phyloP scores from a whole-genome alignment of 192 early-diverging fungal genomes.

The Coemansia sp. region DNA sequence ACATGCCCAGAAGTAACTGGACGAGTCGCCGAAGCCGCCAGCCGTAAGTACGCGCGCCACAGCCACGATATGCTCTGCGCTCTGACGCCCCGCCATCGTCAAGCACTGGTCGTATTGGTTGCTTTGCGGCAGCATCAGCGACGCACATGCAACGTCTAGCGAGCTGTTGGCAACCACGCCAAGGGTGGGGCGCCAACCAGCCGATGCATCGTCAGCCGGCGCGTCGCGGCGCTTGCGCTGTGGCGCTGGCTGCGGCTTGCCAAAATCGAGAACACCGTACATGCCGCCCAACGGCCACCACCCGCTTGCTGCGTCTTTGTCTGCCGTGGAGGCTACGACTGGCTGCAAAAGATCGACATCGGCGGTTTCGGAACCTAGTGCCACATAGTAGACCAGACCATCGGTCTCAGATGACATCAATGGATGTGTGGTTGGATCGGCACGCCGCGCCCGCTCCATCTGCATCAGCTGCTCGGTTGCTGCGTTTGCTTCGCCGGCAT shows the following conservation, averaged over 20 bases:
- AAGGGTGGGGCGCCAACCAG: not conserved
- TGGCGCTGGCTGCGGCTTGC: not conserved
- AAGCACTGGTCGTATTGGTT: conserved; percentile 28
- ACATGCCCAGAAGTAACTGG: conserved; percentile 42
- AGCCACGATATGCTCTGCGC: conserved; percentile 27
- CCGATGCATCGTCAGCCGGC: too few species aligned
- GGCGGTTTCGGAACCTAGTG: conserved; percentile 32
- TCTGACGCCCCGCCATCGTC: conserved; percentile 43
- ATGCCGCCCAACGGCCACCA: conserved; percentile 55
- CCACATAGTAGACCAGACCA: conserved; percentile 17
- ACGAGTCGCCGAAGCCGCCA: conserved; percentile 28
- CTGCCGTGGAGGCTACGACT: not conserved
- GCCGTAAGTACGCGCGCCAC: conserved; percentile 21
- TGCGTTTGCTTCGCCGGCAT: conserved; percentile 39
- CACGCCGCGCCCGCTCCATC: conserved; percentile 21
- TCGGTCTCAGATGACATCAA: not conserved
- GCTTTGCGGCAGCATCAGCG: conserved; percentile 20
- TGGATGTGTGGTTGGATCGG: too few species aligned
- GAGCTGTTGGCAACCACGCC: conserved; percentile 36
- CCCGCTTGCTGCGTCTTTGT: not conserved
- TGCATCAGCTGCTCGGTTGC: conserved; percentile 49
- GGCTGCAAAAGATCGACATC: conserved; percentile 35
- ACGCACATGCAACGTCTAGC: conserved; percentile 13
- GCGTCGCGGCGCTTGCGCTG: too few species aligned
- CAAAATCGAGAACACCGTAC: conserved; percentile 29